Percentiles rank a stretch among this genome's conserved stretches.
Conservation (phyloP, 371 early-diverging fungal species). For the Circinella umbellata region DNA sequence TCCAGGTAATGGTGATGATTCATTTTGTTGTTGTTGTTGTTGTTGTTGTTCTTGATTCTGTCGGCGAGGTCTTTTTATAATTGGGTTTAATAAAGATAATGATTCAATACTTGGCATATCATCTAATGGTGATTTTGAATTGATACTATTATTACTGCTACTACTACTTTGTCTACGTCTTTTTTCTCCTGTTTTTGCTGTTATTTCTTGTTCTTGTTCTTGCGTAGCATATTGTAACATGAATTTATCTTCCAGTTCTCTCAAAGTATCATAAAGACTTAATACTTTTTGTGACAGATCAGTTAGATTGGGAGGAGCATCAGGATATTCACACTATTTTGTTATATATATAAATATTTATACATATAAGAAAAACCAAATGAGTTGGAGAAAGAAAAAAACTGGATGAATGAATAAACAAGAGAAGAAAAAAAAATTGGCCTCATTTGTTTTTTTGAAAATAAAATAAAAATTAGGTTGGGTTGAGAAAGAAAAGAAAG, state of each 20-base stretch:
- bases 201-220: neutral
- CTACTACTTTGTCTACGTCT: slow-evolving; percentile 2
- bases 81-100: neutral
- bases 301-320: slow-evolving; percentile 53
- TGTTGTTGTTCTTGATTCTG: neutral
- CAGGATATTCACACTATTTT: slow-evolving; percentile 55
- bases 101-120: slow-evolving; percentile 13
- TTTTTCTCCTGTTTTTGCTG: slow-evolving; percentile 8
- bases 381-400: too few relatives aligned
- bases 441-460: slow-evolving; percentile 6
- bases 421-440: too few relatives aligned
- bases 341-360: too few relatives aligned
- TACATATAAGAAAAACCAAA: too few relatives aligned
- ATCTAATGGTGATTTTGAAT: neutral
- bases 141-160: slow-evolving; percentile 2
- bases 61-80: slow-evolving; percentile 3
- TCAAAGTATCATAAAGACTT: slow-evolving; percentile 44
- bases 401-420: too few relatives aligned
- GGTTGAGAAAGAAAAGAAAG: too few relatives aligned
- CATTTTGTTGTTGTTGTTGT: slow-evolving; percentile 1
- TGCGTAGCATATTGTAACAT: slow-evolving; percentile 33
- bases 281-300: slow-evolving; percentile 53
- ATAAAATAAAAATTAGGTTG: too few relatives aligned
- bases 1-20: slow-evolving; percentile 4
- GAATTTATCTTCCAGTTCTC: slow-evolving; percentile 48